Evolutionary conservation across 73 alveolate genomes (phyloP), one percentile per base, ranked within the genome.

Genomic region (Uronychia setigera): DNA sequence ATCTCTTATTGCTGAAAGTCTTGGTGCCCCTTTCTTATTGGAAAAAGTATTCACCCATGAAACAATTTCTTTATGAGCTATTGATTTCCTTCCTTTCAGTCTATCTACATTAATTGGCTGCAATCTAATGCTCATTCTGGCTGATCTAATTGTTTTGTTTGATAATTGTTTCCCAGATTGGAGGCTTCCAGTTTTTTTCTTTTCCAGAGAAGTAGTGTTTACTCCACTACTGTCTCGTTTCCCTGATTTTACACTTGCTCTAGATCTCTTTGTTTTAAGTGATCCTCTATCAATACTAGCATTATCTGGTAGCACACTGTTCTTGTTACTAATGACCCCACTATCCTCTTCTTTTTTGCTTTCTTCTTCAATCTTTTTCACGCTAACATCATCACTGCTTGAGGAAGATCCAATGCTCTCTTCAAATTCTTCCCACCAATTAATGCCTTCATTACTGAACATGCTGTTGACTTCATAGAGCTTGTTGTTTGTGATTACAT

Each of bases 391-490:
- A n/a, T n/a, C n/a, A n/a, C n/a, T n/a, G n/a, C n/a, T n/a, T 19
- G 19, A 19, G 19, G 67, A 19, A 46, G 67, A 46, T 46, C 5
- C n/a, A 46, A 46, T 5, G 19, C 67, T 46, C n/a, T n/a, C 67
- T 46, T 46, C 67, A 19, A 46, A 46, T 46, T 46, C 67, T 19
- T 46, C 67, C 67, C 67, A 46, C 67, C 67, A 46, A 19, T 46
- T 46, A 19, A 46, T 11, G 67, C 67, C 67, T 19, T 46, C 67
- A 46, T 46, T 46, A 46, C 67, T 46, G 67, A 46, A 46, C 67
- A 46, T 46, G 67, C 79, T 67, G n/a, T 19, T 19, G 67, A 46
- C 67, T 46, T 76, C 81, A 76, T 76, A 76, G 29, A 76, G 59
- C 32, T 76, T 76, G 59, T 76, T 76, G 32, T 25, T 5, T 25